phyloP scores from a whole-genome alignment of 2,329 filamentous ascomycete genomes.

The Cladosporium halotolerans region DNA sequence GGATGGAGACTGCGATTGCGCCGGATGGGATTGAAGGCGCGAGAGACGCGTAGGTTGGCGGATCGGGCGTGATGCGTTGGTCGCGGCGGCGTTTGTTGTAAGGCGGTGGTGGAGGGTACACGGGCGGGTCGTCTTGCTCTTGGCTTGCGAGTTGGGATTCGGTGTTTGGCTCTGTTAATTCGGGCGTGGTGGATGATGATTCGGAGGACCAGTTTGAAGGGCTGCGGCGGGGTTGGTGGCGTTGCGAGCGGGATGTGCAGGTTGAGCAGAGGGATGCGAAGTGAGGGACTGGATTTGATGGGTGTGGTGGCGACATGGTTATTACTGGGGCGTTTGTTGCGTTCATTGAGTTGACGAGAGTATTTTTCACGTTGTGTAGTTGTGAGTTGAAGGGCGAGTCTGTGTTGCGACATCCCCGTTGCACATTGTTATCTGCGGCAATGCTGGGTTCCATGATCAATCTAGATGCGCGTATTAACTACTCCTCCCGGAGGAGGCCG shows the following conservation, averaged over 20 bases:
- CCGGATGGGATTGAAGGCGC: not conserved
- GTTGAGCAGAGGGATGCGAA: not conserved
- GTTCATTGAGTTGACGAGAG: not conserved
- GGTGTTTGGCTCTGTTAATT: not conserved
- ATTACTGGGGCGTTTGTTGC: not conserved
- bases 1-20: not conserved
- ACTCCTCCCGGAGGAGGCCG: not conserved
- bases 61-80: not conserved
- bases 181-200: not conserved
- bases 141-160: not conserved
- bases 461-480: not conserved
- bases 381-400: too few relatives aligned
- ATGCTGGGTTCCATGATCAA: not conserved
- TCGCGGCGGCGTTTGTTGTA: slow-evolving; percentile 2
- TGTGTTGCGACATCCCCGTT: not conserved
- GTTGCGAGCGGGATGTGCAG: not conserved
- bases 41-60: not conserved
- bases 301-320: not conserved
- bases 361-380: too few relatives aligned
- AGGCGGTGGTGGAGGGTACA: not conserved
- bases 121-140: not conserved
- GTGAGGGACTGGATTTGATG: not conserved
- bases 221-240: not conserved
- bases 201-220: not conserved
- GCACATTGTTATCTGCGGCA: not conserved